Percentiles rank a stretch among this genome's conserved stretches.
phyloP scores from a whole-genome alignment of 768 basidiomycete species.

The Paxillus ammoniavirescens region DNA sequence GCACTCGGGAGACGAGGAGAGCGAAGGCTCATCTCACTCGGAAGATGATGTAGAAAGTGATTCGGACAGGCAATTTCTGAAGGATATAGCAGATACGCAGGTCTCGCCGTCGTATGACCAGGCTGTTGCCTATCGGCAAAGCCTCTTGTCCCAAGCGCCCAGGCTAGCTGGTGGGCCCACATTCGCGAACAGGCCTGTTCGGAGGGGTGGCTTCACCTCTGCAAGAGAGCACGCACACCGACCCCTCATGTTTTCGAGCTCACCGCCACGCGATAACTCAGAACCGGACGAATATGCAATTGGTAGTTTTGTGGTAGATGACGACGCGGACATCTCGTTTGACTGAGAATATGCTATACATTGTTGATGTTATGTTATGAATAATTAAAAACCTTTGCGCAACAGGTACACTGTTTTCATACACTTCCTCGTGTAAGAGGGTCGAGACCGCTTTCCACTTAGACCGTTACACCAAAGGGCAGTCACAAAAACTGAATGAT shows the following conservation, averaged over 20 bases:
- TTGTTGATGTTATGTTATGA: slow-evolving; percentile 1
- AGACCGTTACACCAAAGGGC: too few relatives aligned
- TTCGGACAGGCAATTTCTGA: slow-evolving; percentile 65
- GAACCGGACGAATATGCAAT: slow-evolving; percentile 64
- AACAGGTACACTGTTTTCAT: too few relatives aligned
- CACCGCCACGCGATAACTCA: slow-evolving; percentile 51
- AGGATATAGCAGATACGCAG: slow-evolving; percentile 65
- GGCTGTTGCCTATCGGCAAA: slow-evolving; percentile 61
- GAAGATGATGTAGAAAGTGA: slow-evolving; percentile 56
- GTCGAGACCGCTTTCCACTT: too few relatives aligned
- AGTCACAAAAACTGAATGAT: too few relatives aligned
- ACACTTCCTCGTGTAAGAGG: too few relatives aligned
- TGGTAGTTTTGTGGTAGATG: slow-evolving; percentile 80
- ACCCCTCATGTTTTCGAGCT: slow-evolving; percentile 49
- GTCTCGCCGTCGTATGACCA: slow-evolving; percentile 73
- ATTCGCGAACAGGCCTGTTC: slow-evolving; percentile 53
- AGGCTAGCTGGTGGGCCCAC: slow-evolving; percentile 37
- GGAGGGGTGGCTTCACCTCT: slow-evolving; percentile 39
- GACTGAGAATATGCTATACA: slow-evolving; percentile 11
- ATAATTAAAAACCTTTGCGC: too few relatives aligned
- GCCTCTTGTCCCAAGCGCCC: slow-evolving; percentile 70
- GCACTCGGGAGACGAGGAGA: slow-evolving; percentile 81
- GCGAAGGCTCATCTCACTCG: slow-evolving; percentile 59
- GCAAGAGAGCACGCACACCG: slow-evolving; percentile 33
- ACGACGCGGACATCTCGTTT: slow-evolving; percentile 68